Evolutionary conservation across 192 early-diverging fungal species (phyloP).

Genomic region (Thamnidium elegans): DNA sequence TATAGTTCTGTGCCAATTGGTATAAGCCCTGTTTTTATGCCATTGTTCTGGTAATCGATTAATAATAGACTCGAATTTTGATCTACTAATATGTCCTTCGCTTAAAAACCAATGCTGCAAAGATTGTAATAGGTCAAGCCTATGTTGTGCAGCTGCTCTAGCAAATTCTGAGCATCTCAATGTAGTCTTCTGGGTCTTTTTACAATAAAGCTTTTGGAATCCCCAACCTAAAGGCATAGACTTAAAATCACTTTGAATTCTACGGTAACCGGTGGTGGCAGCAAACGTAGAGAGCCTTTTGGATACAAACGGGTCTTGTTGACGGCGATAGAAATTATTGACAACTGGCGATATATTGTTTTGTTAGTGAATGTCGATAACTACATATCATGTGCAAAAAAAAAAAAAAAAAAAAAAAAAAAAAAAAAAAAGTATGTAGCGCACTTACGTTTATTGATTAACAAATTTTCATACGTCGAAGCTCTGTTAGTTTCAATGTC

Average conservation of each 20-base stretch:
- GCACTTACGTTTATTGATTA: slow-evolving; percentile 31
- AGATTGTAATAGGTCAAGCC: slow-evolving; percentile 5
- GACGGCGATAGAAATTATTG: slow-evolving; percentile 5
- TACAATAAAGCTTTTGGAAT: background rate
- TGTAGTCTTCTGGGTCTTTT: background rate
- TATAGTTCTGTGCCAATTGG: slow-evolving; percentile 32
- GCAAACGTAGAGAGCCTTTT: slow-evolving; percentile 26
- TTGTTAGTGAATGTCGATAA: background rate
- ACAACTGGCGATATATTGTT: slow-evolving; percentile 9
- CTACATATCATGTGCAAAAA: background rate
- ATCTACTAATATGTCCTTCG: background rate
- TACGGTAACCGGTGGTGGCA: slow-evolving; percentile 27
- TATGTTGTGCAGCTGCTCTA: slow-evolving; percentile 14
- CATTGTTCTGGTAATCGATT: slow-evolving; percentile 19
- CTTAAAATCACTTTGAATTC: slow-evolving; percentile 30
- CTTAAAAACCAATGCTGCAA: slow-evolving; percentile 19
- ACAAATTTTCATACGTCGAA: slow-evolving; percentile 11
- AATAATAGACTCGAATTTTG: slow-evolving; percentile 15
- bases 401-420: no score
- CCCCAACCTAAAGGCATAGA: slow-evolving; percentile 36
- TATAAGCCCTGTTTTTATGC: slow-evolving; percentile 21
- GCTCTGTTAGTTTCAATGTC: slow-evolving; percentile 29
- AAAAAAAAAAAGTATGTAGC: background rate
- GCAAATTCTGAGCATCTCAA: slow-evolving; percentile 17
- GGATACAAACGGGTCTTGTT: slow-evolving; percentile 32